Evolutionary conservation across 2,329 filamentous ascomycete genomes (phyloP), one percentile per base, ranked within the genome.

Genomic region (Chaetomium sp.): DNA sequence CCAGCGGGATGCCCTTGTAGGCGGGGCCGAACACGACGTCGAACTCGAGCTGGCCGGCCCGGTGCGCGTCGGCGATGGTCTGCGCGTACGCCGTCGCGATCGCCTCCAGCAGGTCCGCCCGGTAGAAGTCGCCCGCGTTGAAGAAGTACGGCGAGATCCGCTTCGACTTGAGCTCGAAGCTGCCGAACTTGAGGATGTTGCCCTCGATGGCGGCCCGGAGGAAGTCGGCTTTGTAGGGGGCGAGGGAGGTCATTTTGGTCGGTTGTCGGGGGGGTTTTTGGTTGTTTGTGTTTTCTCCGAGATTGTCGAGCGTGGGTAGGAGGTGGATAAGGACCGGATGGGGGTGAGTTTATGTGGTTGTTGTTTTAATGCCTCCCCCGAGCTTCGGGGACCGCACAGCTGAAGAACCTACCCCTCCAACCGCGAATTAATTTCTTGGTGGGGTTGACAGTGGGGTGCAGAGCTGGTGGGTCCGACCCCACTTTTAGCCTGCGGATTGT

Each of bases 1-100:
- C 90, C n/a, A 98, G 86, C 1, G 93, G 92, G 69, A 98, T 97
- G 53, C 95, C 95, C 81, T 98, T 99, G 84, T 98, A 99, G 10
- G 95, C 94, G 2, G 95, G 94, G 19, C 86, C 93, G 78, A 98
- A 98, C 74, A 98, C 83, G 72, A 98, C 85, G 76, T 98, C 94
- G 77, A 96, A 89, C 35, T 84, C 78, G 54, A 85, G 78, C 50
- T 71, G 72, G 27, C 71, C 62, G 38, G 78, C 76, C 38, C 76
- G 71, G 71, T 79, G 77, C 23, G 81, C 79, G 57, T 83, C 77
- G 68, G 82, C 79, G 72, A 90, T 86, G 63, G 86, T 83, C 69
- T 84, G 78, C 51, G 94, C 94, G 78, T 94, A 98, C 65, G 94
- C 93, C 49, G 87, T 85, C 60, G 90, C 86, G 71, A 97, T 91